Base-by-base conservation (phyloP, 768 basidiomycete genomes). In the Kwoniella dejecticola region DNA sequence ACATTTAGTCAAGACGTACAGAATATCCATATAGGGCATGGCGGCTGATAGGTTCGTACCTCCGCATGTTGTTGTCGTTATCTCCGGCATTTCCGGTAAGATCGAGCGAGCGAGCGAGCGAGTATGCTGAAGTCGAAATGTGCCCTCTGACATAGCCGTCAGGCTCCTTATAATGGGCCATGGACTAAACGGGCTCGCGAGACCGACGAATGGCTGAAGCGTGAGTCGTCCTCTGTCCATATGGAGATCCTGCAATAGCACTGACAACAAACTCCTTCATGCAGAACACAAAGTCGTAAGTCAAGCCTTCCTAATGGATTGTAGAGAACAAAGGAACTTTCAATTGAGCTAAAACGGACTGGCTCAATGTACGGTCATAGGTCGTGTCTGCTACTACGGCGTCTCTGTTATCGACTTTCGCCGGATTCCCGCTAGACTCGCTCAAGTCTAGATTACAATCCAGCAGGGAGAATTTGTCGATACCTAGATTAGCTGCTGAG, bases 371-470 rank as follows among this genome's bases (percentile, higher is more conserved):
- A n/a, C n/a, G n/a, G n/a, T n/a, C n/a, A 33, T 45, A 75, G 52
- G 88, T 91, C 72, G 90, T 89, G 38, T 91, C 89, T 72, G 92
- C 93, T 33, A 86, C 94, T 62, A 87, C 90, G 41, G 92, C 92
- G 50, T 92, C 91, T 70, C 89, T 93, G 79, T 84, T 93, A 67
- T 93, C 92, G 47, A 96, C 94, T 13, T 85, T 95, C 72, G 89
- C 89, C 58, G 93, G 93, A 50, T 95, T 93, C 79, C 91, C 91
- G 87, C 82, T 97, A 81, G 95, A 98, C 79, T 91, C 89, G 56
- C 84, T 98, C 80, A 98, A 98, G 81, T 94, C 91, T 63, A 83
- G 92, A 73, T 81, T 96, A 53, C 92, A 96, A 80, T 91, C 90
- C 44, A 88, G 86, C 52, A 87, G 88, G 77, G 86, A 83, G 52